Base-by-base conservation (phyloP, 129 eudicot genomes). In the Tanacetum coccineum region DNA sequence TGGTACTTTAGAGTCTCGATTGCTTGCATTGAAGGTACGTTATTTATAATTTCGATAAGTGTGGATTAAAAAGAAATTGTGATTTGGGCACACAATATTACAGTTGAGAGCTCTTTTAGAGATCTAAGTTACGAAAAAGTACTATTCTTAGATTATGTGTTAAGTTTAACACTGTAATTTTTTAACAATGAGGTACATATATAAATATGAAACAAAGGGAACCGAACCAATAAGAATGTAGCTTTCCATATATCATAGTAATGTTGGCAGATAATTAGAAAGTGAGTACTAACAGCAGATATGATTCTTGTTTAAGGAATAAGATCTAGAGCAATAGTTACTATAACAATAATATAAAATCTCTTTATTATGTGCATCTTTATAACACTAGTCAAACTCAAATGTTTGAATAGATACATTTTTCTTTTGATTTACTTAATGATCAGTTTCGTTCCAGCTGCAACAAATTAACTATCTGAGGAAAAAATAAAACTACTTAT, bases 331-430 rank as follows among this genome's bases (percentile, higher is more conserved):
- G 6, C 42, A 36, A 36, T 6, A 36, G 42, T 36, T 36, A 36
- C 42, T 36, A 6, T 36, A 36, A 36, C 8, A 9, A 36, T 36
- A 28, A 49, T 28, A 48, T 32, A 59, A 66, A 49, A 58, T n/a
- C 60, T 32, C 30, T 25, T 46, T 14, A 54, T 55, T 65, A 26
- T 25, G 64, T 18, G 60, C 58, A 72, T 54, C 65, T 64, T 73
- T 56, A 66, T 12, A 65, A 56, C 70, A 53, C 65, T 52, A 45
- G 50, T 59, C 68, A 75, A 67, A 49, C 40, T 50, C 63, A 75
- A 59, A 49, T 49, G 68, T 11, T n/a, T n/a, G n/a, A n/a, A n/a
- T n/a, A 6, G 8, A 36, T 6, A 36, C 9, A 36, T 36, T 36
- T 36, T 36, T 9, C 42, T 36, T 36, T 36, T 36, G 42, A 36